Conservation (phyloP, 768 basidiomycete genomes). For the Boletellus ananas region DNA sequence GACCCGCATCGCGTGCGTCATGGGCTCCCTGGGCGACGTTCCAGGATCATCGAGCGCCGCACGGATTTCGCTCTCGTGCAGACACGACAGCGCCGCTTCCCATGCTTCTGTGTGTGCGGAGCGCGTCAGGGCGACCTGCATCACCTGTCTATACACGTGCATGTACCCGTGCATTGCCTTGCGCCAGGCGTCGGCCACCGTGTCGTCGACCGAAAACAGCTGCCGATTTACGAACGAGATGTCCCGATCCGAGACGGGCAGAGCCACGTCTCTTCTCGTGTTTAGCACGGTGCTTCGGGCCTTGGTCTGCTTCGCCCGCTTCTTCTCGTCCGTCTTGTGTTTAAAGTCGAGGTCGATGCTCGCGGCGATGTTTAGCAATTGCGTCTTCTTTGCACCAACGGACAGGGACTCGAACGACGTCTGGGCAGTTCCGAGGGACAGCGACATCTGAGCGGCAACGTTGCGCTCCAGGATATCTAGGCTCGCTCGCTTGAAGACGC, state of each 20-base stretch:
- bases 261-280: slow-evolving; percentile 4
- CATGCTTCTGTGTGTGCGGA: slow-evolving; percentile 57
- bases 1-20: slow-evolving; percentile 48
- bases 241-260: slow-evolving; percentile 25
- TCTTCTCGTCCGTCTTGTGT: slow-evolving; percentile 1
- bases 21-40: slow-evolving; percentile 38
- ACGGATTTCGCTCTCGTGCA: slow-evolving; percentile 48
- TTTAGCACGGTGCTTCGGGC: slow-evolving; percentile 15
- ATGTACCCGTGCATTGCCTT: slow-evolving; percentile 35
- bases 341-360: slow-evolving; percentile 17
- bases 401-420: slow-evolving; percentile 28
- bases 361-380: slow-evolving; percentile 1
- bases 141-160: slow-evolving; percentile 37
- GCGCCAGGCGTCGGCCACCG: slow-evolving; percentile 38
- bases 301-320: slow-evolving; percentile 4
- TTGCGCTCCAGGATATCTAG: slow-evolving; percentile 67
- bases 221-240: slow-evolving; percentile 25
- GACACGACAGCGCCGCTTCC: slow-evolving; percentile 53
- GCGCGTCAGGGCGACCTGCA: slow-evolving; percentile 42
- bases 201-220: slow-evolving; percentile 30
- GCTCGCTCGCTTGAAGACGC: slow-evolving; percentile 56
- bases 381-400: slow-evolving; percentile 19
- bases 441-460: slow-evolving; percentile 49
- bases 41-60: slow-evolving; percentile 28
- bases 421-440: slow-evolving; percentile 34